Evolutionary conservation across 306 rosid genomes (phyloP).

Genomic region (Chamaecrista fasciculata): DNA sequence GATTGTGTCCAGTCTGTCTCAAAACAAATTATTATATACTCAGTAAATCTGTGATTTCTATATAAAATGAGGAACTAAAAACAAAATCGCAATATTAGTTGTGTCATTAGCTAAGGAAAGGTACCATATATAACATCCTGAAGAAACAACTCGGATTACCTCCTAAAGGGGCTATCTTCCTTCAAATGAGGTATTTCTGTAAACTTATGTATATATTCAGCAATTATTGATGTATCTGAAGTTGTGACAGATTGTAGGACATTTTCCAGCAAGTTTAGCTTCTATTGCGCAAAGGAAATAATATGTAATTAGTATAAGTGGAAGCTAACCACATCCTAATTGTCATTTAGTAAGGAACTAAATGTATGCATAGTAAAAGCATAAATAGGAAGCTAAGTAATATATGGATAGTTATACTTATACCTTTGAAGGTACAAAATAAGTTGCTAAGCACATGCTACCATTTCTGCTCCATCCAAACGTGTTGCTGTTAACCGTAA

Average conservation of each 20-base stretch:
- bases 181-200: slow-evolving; percentile 2
- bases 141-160: neutral
- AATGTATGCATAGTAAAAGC: no score
- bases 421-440: slow-evolving; percentile 31
- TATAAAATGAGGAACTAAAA: no score
- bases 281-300: slow-evolving; percentile 11
- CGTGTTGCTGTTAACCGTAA: slow-evolving; percentile 26
- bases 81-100: no score
- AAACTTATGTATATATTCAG: neutral
- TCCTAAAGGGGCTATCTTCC: slow-evolving; percentile 10
- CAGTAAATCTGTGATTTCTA: no score
- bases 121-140: no score
- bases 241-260: slow-evolving; percentile 8
- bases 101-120: no score
- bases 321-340: neutral
- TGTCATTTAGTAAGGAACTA: no score
- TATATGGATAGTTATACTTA: no score
- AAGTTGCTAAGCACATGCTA: slow-evolving; percentile 38
- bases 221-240: slow-evolving; percentile 18
- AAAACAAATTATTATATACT: neutral
- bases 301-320: no score
- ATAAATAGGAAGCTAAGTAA: no score
- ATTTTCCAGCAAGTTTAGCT: slow-evolving; percentile 27
- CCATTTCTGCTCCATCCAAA: slow-evolving; percentile 34
- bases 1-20: slow-evolving; percentile 22